Base-by-base conservation (phyloP, 1,139 yeast species). In the Lodderomyces pseudojiufengensis region DNA sequence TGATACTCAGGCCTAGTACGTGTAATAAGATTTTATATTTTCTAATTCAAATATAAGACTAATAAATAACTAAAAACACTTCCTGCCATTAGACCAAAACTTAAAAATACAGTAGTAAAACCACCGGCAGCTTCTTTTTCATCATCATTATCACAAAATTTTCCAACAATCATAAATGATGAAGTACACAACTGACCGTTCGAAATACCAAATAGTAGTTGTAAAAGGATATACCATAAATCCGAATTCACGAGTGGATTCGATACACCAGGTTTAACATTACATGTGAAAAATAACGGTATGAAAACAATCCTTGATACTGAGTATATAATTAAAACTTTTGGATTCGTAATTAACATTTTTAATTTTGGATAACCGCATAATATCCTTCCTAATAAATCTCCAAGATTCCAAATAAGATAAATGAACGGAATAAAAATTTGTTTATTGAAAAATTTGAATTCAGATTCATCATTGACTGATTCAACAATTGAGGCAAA, bases 41-140 rank as follows among this genome's bases (percentile, higher is more conserved):
- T 18, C 20, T 18, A 18, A 18, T 7, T 18, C 7, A 18, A 5
- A 18, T 5, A 18, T 18, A 61, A 42, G 8, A 81, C 88, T 39
- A 85, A 70, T 1, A 77, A 52, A 52, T 86, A 86, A 50, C 95
- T 82, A 35, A 82, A 55, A 1, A 88, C 50, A 45, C 95, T 80
- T 2, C 97, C 97, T 3, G 73, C 65, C 0, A 94, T 80, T 38
- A 88, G 67, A 0, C 95, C 95, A 14, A 77, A 51, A 41, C 90
- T 81, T 37, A 87, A 69, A 46, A 84, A 78, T 12, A 87, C 77
- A 1, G 87, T 78, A 39, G 95, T 84, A 55, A 88, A 84, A 3
- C 96, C 97, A 27, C 97, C 96, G 1, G 97, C 95, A 0, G 96
- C 96, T 46, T 85, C 88, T 55, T 80, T 81, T 52, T 86, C 94